phyloP scores from a whole-genome alignment of 805 yeast species.

The Priceomyces fermenticarens region DNA sequence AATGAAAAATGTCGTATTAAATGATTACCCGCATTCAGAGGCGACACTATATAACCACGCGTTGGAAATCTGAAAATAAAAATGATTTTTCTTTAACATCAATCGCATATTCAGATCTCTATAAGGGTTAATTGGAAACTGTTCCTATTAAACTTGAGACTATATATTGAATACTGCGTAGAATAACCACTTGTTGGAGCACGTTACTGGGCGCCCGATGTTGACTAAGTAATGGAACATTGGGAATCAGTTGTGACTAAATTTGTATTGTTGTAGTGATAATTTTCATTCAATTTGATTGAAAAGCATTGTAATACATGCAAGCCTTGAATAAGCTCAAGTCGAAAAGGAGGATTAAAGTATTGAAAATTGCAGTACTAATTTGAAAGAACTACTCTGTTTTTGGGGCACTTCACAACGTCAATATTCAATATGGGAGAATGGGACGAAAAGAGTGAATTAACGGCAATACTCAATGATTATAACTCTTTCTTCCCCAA shows the following conservation, averaged over 20 bases:
- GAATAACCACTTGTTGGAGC: constrained; percentile 36
- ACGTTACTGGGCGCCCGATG: constrained; percentile 48
- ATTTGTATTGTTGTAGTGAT: constrained; percentile 10
- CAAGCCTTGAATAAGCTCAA: not conserved
- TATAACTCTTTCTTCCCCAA: constrained; percentile 3
- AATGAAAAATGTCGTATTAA: no score
- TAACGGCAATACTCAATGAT: not conserved
- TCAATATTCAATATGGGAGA: not conserved
- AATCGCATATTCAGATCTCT: constrained; percentile 36
- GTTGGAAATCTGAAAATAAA: not conserved
- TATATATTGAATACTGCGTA: constrained; percentile 35
- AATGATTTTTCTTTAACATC: constrained; percentile 25
- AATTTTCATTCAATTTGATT: no score
- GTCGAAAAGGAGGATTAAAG: no score
- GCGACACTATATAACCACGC: not conserved
- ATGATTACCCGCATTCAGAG: constrained; percentile 1
- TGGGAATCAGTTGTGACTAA: constrained; percentile 48
- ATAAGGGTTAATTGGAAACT: constrained; percentile 13
- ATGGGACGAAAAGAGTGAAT: constrained; percentile 2
- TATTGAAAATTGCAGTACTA: no score
- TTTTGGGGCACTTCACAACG: no score
- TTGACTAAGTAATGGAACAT: constrained; percentile 37
- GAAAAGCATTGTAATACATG: not conserved
- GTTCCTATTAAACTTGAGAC: constrained; percentile 18
- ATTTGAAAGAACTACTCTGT: no score